Conservation (phyloP, 306 rosid genomes). For the Cucurbita pepo region DNA sequence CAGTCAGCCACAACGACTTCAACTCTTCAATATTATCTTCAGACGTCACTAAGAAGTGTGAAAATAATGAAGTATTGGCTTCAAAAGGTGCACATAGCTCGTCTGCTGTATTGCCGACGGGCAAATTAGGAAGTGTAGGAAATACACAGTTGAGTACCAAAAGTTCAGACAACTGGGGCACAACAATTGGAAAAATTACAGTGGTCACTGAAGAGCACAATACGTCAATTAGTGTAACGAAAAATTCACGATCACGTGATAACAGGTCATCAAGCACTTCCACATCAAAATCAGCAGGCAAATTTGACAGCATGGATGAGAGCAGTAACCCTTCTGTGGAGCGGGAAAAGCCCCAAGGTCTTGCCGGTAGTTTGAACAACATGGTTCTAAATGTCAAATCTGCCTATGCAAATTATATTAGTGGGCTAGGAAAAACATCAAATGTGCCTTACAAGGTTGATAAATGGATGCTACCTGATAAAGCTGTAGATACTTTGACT, state of each 20-base stretch:
- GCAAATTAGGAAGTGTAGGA: constrained; percentile 12
- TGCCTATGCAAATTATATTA: constrained; percentile 30
- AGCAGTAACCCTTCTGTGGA: constrained; percentile 26
- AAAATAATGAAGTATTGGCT: background rate
- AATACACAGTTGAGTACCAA: constrained; percentile 15
- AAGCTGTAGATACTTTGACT: constrained; percentile 49
- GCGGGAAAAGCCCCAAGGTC: constrained; percentile 28
- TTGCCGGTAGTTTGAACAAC: constrained; percentile 26
- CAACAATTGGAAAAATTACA: constrained; percentile 1
- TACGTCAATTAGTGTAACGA: constrained; percentile 13
- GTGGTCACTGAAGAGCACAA: constrained; percentile 7
- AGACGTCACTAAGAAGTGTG: constrained; percentile 16
- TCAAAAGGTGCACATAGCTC: background rate
- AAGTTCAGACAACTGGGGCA: constrained; percentile 10
- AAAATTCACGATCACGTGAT: constrained; percentile 21
- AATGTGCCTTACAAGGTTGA: constrained; percentile 48
- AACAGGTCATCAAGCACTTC: constrained; percentile 23
- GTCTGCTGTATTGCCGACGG: constrained; percentile 7
- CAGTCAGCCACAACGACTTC: constrained; percentile 27
- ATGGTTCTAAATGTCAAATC: constrained; percentile 30
- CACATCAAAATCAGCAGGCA: constrained; percentile 23
- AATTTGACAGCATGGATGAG: constrained; percentile 17
- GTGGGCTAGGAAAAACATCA: constrained; percentile 19
- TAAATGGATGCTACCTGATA: constrained; percentile 86
- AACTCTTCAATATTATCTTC: constrained; percentile 26